Evolutionary conservation across 805 yeast genomes (phyloP).

Genomic region (Candida morakotiae): DNA sequence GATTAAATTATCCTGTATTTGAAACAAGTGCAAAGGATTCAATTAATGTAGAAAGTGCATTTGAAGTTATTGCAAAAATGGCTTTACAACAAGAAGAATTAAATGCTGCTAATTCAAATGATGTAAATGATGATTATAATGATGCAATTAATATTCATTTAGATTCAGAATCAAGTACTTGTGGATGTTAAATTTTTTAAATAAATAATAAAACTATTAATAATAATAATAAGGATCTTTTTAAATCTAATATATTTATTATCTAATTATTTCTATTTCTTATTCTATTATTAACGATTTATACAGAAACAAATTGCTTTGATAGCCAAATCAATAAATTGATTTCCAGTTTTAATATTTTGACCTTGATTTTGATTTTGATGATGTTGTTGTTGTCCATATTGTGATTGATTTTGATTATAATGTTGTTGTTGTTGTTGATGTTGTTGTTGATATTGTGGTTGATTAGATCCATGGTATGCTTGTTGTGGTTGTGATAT

Average conservation of each 20-base stretch:
- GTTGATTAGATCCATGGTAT: conserved; percentile 18
- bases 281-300: conserved; percentile 5
- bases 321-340: conserved; percentile 24
- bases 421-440: conserved; percentile 14
- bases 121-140: conserved; percentile 74
- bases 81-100: conserved; percentile 94
- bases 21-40: conserved; percentile 98
- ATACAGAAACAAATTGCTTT: conserved; percentile 32
- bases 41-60: conserved; percentile 91
- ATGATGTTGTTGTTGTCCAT: conserved; percentile 13
- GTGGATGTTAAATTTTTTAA: conserved; percentile 61
- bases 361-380: conserved; percentile 15
- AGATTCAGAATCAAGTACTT: conserved; percentile 73
- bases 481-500: conserved; percentile 14
- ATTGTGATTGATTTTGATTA: conserved; percentile 13
- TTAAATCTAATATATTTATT: conserved; percentile 1
- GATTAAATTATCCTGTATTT: conserved; percentile 74
- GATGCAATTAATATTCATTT: conserved; percentile 95
- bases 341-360: conserved; percentile 22
- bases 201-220: no score
- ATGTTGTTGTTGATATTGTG: conserved; percentile 21
- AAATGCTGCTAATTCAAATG: conserved; percentile 67
- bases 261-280: not conserved
- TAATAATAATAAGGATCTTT: not conserved
- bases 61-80: conserved; percentile 91